Conservation (phyloP, 345 rosid genomes). For the Pugionium dolabratum region DNA sequence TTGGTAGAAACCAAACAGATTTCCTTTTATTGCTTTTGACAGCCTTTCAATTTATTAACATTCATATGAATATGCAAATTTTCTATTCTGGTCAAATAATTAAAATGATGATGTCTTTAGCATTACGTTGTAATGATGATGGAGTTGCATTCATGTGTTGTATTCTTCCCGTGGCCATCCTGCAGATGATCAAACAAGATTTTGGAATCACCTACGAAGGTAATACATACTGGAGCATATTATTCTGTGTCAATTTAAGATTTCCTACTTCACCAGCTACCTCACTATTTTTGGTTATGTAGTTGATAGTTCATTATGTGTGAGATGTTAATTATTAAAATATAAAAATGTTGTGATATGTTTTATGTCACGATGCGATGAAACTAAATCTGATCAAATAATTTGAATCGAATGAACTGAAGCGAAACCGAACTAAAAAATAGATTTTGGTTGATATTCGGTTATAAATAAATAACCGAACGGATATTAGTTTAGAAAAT, state of each 20-base stretch:
- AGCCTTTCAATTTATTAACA: background rate
- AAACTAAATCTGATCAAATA: background rate
- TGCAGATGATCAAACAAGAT: background rate
- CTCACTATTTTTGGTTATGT: background rate
- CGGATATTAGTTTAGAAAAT: too few species aligned
- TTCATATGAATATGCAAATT: too few species aligned
- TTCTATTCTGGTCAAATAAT: too few species aligned
- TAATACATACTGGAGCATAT: background rate
- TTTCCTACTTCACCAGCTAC: conserved; percentile 7
- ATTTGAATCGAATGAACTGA: too few species aligned
- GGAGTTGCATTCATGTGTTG: background rate
- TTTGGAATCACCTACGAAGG: background rate
- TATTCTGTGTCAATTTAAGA: background rate
- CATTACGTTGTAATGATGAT: background rate
- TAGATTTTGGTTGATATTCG: too few species aligned
- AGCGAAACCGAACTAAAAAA: too few species aligned
- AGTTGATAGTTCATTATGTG: background rate
- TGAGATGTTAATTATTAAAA: background rate
- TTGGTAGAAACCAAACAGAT: too few species aligned
- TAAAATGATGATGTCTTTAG: too few species aligned
- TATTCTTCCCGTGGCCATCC: too few species aligned
- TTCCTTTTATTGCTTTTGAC: too few species aligned
- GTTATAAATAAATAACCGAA: too few species aligned
- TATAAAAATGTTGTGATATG: background rate
- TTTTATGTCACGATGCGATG: conserved; percentile 24